These are phyloP conservation scores for Yarrowia bubula DNA, from an alignment of 805 yeast genomes.

Conservation along the genomic window DNA sequence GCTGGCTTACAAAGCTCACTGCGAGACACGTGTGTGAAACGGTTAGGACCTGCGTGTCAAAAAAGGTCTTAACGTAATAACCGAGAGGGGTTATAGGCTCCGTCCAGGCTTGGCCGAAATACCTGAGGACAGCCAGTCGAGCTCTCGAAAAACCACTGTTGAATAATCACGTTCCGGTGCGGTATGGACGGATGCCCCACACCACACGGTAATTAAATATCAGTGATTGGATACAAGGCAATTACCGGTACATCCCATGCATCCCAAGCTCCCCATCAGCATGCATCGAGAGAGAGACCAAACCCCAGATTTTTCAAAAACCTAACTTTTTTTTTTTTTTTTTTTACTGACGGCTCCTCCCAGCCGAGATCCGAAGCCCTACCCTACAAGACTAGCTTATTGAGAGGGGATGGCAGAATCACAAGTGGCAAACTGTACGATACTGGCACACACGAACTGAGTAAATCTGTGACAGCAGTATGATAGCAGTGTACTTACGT, in stretches of 20 bases:
- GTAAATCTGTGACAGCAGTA: no score
- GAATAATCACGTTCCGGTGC: background rate
- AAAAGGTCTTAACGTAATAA: background rate
- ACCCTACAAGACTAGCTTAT: no score
- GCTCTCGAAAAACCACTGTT: background rate
- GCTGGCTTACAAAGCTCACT: no score
- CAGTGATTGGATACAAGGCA: background rate
- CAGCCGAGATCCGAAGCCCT: slow-evolving; percentile 12
- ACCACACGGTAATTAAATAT: background rate
- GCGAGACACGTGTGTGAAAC: background rate
- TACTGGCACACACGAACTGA: no score
- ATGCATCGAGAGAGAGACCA: background rate
- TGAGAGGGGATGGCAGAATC: no score
- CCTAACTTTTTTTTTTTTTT: background rate
- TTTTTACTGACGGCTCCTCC: background rate
- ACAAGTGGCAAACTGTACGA: no score
- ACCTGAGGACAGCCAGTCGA: no score
- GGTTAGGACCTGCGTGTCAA: background rate
- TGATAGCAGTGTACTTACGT: no score
- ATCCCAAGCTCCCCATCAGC: background rate
- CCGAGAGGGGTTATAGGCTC: no score
- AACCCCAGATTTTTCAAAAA: background rate
- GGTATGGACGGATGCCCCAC: no score
- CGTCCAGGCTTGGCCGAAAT: no score
- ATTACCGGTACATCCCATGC: no score